A percentile compares a stretch with the other conserved stretches of the same genome.
These are phyloP conservation scores for Aureobasidium sp. DNA, from an alignment of 2,329 filamentous ascomycete genomes.

Conservation along the genomic window DNA sequence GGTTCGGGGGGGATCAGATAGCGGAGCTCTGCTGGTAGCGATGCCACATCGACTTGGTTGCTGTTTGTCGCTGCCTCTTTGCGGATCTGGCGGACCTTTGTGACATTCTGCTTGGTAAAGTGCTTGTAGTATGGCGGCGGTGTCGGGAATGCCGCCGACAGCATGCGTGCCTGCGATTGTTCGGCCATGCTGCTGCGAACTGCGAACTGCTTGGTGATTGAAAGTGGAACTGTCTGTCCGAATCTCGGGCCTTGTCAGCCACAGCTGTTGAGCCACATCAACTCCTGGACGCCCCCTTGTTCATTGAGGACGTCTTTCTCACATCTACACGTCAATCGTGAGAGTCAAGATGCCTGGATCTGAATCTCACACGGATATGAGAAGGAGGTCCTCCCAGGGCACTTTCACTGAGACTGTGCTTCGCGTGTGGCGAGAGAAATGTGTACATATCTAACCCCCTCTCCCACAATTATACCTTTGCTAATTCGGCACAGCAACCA, in stretches of 20 bases:
- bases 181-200: constrained; percentile 50
- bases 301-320: background rate
- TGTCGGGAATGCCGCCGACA: constrained; percentile 65
- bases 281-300: background rate
- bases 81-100: constrained; percentile 41
- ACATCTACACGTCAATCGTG: background rate
- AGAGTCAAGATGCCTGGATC: constrained; percentile 18
- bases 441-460: background rate
- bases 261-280: background rate
- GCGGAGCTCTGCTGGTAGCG: constrained; percentile 63
- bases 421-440: constrained; percentile 19
- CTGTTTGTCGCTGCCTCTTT: constrained; percentile 26
- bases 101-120: constrained; percentile 71
- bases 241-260: constrained; percentile 7
- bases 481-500: constrained; percentile 51
- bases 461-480: too few relatives aligned
- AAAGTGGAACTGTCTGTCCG: background rate
- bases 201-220: background rate
- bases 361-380: constrained; percentile 17
- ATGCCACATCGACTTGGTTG: constrained; percentile 27
- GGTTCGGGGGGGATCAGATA: constrained; percentile 75
- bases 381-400: constrained; percentile 1
- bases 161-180: constrained; percentile 38
- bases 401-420: constrained; percentile 9
- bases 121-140: constrained; percentile 86